Conservation (phyloP, 192 early-diverging fungal genomes). For the Podila minutissima region DNA sequence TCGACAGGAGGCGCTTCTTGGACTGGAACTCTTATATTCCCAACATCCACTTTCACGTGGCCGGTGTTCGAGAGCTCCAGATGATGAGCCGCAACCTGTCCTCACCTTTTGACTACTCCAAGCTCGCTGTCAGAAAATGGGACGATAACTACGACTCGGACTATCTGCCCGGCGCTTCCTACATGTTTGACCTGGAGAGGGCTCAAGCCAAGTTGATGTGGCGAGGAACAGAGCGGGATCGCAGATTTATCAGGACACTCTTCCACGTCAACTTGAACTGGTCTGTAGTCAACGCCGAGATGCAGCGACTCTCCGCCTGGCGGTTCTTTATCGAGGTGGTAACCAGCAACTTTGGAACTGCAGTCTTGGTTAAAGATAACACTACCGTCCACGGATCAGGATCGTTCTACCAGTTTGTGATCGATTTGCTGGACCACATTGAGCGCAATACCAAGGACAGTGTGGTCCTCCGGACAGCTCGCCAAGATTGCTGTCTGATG, state of each 20-base stretch:
- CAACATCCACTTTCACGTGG: slow-evolving; percentile 28
- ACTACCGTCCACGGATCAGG: slow-evolving; percentile 10
- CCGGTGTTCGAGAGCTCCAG: slow-evolving; percentile 21
- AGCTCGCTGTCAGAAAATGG: slow-evolving; percentile 38
- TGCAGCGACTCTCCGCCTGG: slow-evolving; percentile 36
- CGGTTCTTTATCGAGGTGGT: slow-evolving; percentile 44
- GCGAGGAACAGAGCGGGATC: slow-evolving; percentile 21
- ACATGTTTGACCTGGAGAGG: slow-evolving; percentile 31
- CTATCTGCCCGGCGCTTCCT: slow-evolving; percentile 35
- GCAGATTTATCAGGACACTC: slow-evolving; percentile 15
- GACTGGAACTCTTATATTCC: slow-evolving; percentile 39
- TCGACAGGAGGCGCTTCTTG: slow-evolving; percentile 16
- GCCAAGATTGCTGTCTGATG: slow-evolving; percentile 36
- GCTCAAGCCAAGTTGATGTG: slow-evolving; percentile 33
- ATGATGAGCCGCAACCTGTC: slow-evolving; percentile 1
- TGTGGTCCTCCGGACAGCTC: slow-evolving; percentile 24
- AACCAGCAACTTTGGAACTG: slow-evolving; percentile 17
- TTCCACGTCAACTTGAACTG: slow-evolving; percentile 43
- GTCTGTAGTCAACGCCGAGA: slow-evolving; percentile 44
- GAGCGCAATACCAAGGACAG: slow-evolving; percentile 33
- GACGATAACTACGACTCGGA: slow-evolving; percentile 34
- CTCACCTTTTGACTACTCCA: slow-evolving; percentile 26
- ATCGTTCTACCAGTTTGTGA: slow-evolving; percentile 26
- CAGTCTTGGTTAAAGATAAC: slow-evolving; percentile 23
- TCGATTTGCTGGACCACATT: slow-evolving; percentile 30